A percentile compares a stretch with the other conserved stretches of the same genome.
Conservation (phyloP, 164 flowering plant genomes). For the Hamamelis virginiana region DNA sequence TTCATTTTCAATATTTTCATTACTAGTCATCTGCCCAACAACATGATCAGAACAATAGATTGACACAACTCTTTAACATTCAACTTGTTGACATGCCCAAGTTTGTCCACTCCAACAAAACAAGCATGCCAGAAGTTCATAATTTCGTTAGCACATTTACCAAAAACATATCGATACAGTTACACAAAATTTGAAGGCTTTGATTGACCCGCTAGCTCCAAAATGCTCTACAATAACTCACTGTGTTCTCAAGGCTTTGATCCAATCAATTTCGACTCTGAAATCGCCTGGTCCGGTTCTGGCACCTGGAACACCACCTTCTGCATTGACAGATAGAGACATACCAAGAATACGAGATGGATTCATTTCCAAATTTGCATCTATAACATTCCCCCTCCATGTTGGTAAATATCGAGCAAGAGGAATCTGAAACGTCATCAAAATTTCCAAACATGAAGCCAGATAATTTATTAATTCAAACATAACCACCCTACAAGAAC, state of each 20-base stretch:
- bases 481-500: background rate
- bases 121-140: no score
- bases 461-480: background rate
- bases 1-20: no score
- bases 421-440: conserved; percentile 61
- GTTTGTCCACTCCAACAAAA: no score
- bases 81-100: no score
- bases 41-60: no score
- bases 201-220: no score
- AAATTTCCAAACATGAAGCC: background rate
- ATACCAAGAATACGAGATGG: conserved; percentile 85
- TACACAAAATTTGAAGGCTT: no score
- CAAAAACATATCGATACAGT: no score
- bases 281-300: conserved; percentile 87
- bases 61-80: no score
- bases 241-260: conserved; percentile 68
- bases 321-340: conserved; percentile 90
- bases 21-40: no score
- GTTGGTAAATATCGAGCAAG: conserved; percentile 80
- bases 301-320: conserved; percentile 71
- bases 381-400: conserved; percentile 93
- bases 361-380: conserved; percentile 84
- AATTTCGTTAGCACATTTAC: no score
- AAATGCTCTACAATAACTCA: conserved; percentile 7
- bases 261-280: conserved; percentile 83